phyloP scores from a whole-genome alignment of 495 filamentous ascomycete genomes.

The Elaphomyces granulatus region DNA sequence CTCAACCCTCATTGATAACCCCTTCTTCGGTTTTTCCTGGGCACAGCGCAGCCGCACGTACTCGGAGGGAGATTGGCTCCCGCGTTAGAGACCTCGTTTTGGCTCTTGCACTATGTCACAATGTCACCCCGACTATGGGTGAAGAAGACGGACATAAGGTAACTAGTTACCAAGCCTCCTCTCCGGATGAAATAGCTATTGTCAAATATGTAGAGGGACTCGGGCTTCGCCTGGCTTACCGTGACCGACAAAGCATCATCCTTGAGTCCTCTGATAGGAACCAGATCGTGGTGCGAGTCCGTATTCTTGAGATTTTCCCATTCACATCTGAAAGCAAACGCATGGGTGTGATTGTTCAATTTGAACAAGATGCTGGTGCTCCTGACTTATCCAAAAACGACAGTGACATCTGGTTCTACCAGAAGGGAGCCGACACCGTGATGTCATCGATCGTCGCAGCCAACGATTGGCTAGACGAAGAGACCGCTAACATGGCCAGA shows the following conservation, averaged over 20 bases:
- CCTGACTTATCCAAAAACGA: slow-evolving; percentile 25
- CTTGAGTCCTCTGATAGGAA: slow-evolving; percentile 69
- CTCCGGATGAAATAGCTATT: slow-evolving; percentile 96
- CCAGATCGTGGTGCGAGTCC: slow-evolving; percentile 65
- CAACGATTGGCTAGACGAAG: slow-evolving; percentile 98
- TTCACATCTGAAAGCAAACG: slow-evolving; percentile 96
- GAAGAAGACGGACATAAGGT: slow-evolving; percentile 63
- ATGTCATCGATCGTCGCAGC: slow-evolving; percentile 87
- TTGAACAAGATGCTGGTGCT: slow-evolving; percentile 36
- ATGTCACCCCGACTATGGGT: slow-evolving; percentile 85
- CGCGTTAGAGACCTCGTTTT: slow-evolving; percentile 83
- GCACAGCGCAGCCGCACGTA: slow-evolving; percentile 53
- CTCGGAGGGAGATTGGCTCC: slow-evolving; percentile 80
- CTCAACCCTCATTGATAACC: slow-evolving; percentile 42
- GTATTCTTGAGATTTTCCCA: slow-evolving; percentile 87
- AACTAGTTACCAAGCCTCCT: slow-evolving; percentile 89
- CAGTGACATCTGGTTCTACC: slow-evolving; percentile 93
- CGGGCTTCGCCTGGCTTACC: slow-evolving; percentile 68
- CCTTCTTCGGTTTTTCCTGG: slow-evolving; percentile 55
- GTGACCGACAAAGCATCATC: slow-evolving; percentile 71
- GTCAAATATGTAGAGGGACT: slow-evolving; percentile 91
- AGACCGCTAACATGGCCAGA: slow-evolving; percentile 96
- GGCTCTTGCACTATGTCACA: slow-evolving; percentile 89
- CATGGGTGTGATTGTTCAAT: slow-evolving; percentile 95
- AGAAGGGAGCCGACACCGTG: slow-evolving; percentile 96